Evolutionary conservation across 1,284 basidiomycete species (phyloP).

Genomic region (Boletus mariae): DNA sequence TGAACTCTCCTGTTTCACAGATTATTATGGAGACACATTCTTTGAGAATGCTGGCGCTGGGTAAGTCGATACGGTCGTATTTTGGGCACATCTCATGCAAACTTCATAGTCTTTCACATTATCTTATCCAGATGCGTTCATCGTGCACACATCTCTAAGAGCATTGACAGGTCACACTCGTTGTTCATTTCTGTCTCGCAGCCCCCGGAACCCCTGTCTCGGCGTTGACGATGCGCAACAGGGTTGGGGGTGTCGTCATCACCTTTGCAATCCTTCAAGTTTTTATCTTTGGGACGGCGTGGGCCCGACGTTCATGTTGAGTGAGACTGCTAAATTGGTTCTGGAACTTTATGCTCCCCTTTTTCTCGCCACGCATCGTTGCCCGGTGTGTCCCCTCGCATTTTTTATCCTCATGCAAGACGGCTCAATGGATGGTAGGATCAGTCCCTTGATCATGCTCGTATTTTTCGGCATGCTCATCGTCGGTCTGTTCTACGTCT

Average conservation of each 20-base stretch:
- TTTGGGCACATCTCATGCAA: neutral
- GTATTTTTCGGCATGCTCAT: conserved; percentile 76
- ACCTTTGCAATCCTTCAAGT: conserved; percentile 62
- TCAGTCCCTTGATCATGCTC: conserved; percentile 72
- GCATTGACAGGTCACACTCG: conserved; percentile 54
- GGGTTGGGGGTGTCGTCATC: conserved; percentile 48
- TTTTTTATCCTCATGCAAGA: neutral
- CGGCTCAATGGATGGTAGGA: conserved; percentile 34
- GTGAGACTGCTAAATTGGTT: conserved; percentile 40
- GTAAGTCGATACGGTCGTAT: conserved; percentile 31
- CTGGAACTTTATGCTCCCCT: conserved; percentile 59
- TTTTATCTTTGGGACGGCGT: conserved; percentile 51
- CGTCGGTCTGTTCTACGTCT: conserved; percentile 60
- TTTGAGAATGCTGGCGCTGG: conserved; percentile 71
- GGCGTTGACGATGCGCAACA: conserved; percentile 42
- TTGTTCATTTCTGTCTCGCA: conserved; percentile 63
- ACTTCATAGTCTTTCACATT: conserved; percentile 52
- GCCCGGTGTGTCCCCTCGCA: conserved; percentile 25
- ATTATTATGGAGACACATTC: conserved; percentile 81
- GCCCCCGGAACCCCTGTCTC: conserved; percentile 40
- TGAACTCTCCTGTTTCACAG: conserved; percentile 29
- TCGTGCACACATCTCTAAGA: conserved; percentile 37
- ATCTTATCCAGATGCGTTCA: conserved; percentile 67
- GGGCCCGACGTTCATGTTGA: conserved; percentile 38
- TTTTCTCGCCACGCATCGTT: conserved; percentile 53